phyloP scores from a whole-genome alignment of 2,329 filamentous ascomycete genomes.

The Colletotrichum orbiculare region DNA sequence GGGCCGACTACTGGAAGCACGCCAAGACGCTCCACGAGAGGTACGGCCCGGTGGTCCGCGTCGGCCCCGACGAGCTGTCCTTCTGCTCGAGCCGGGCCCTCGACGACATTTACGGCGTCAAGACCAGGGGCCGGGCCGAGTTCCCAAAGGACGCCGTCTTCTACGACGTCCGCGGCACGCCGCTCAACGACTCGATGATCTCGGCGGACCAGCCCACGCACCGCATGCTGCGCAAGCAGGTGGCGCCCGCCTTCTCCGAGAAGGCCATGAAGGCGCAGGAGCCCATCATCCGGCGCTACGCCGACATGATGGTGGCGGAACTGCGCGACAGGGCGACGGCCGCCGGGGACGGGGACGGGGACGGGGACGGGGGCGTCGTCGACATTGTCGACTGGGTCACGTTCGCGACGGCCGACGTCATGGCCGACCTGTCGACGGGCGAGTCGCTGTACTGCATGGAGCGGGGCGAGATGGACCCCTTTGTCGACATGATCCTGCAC shows the following conservation, averaged over 20 bases:
- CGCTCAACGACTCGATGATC: slow-evolving; percentile 22
- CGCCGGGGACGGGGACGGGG: too few relatives aligned
- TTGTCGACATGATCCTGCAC: slow-evolving; percentile 1
- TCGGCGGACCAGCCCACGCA: slow-evolving; percentile 35
- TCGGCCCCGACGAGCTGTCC: slow-evolving; percentile 5
- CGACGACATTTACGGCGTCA: not conserved
- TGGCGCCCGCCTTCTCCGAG: slow-evolving; percentile 44
- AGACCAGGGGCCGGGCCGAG: slow-evolving; percentile 6
- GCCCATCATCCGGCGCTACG: slow-evolving; percentile 41
- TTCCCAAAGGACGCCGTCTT: slow-evolving; percentile 11
- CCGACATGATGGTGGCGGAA: slow-evolving; percentile 40
- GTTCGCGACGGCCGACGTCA: slow-evolving; percentile 30
- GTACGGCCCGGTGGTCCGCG: slow-evolving; percentile 5
- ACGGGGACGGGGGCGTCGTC: not conserved
- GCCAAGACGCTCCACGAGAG: slow-evolving; percentile 5
- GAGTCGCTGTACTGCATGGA: slow-evolving; percentile 37
- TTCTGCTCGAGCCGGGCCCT: not conserved
- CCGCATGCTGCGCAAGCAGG: slow-evolving; percentile 33
- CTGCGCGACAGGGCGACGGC: slow-evolving; percentile 29
- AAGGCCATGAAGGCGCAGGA: slow-evolving; percentile 44
- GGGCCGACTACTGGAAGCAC: slow-evolving; percentile 8
- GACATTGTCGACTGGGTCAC: slow-evolving; percentile 38
- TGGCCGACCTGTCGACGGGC: slow-evolving; percentile 36
- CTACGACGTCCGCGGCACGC: not conserved
- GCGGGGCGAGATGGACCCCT: slow-evolving; percentile 30